Conservation (phyloP, 2,329 filamentous ascomycete genomes). For the Parascedosporium putredinis region DNA sequence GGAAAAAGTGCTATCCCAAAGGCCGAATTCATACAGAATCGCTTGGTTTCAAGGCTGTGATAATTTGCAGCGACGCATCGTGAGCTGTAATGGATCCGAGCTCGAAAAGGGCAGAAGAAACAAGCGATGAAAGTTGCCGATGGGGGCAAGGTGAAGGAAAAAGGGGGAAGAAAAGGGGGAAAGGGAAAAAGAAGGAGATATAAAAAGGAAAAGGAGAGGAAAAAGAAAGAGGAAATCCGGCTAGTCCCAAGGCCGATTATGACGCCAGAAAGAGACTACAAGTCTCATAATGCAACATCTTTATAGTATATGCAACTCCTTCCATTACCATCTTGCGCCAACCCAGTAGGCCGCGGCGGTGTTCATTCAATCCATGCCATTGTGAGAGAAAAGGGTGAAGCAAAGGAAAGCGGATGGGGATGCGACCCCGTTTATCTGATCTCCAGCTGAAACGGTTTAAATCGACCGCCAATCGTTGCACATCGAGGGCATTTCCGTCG, state of each 20-base stretch:
- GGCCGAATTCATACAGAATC: too few species aligned
- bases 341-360: not conserved
- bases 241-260: not conserved
- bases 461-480: slow-evolving; percentile 66
- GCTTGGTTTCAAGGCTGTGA: too few species aligned
- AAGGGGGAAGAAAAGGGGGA: not conserved
- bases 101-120: too few species aligned
- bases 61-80: too few species aligned
- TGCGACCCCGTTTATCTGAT: slow-evolving; percentile 51
- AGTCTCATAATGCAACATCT: slow-evolving; percentile 7
- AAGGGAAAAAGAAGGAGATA: slow-evolving; percentile 10
- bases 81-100: too few species aligned
- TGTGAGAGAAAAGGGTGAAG: slow-evolving; percentile 8
- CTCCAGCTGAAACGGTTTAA: slow-evolving; percentile 78
- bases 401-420: slow-evolving; percentile 9
- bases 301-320: slow-evolving; percentile 5
- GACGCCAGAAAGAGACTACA: not conserved
- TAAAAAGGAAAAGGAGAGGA: slow-evolving; percentile 9
- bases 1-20: slow-evolving; percentile 7
- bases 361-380: slow-evolving; percentile 2
- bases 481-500: slow-evolving; percentile 70
- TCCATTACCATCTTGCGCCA: slow-evolving; percentile 6
- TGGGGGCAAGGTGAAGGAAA: too few species aligned
- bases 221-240: too few species aligned
- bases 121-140: too few species aligned